These are phyloP conservation scores for Violaceomyces palustris DNA, from an alignment of 1,284 basidiomycete genomes.

Conservation along the genomic window DNA sequence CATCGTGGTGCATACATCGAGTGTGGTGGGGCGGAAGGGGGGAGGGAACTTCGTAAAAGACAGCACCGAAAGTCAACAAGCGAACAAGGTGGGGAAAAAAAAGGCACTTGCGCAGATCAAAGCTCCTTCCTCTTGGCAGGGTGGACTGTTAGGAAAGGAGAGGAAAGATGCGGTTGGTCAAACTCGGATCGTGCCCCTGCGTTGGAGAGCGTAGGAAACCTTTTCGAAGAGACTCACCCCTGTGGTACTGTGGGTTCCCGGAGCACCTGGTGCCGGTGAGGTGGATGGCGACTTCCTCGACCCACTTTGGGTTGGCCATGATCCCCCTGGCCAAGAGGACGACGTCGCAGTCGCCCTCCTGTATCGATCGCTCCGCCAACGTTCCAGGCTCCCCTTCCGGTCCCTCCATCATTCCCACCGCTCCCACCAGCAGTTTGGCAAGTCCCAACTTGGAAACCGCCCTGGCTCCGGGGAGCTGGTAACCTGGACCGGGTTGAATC, in stretches of 20 bases:
- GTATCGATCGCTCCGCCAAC: conserved; percentile 37
- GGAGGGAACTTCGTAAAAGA: too few relatives aligned
- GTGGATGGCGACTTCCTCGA: conserved; percentile 22
- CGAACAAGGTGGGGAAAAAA: too few relatives aligned
- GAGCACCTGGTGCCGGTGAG: conserved; percentile 23
- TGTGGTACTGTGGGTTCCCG: conserved; percentile 40
- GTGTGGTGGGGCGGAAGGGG: too few relatives aligned
- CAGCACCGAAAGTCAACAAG: too few relatives aligned
- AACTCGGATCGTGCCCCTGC: too few relatives aligned
- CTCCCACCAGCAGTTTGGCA: conserved; percentile 28
- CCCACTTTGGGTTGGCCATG: conserved; percentile 40
- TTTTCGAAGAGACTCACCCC: too few relatives aligned
- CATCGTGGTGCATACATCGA: too few relatives aligned
- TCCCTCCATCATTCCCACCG: conserved; percentile 47
- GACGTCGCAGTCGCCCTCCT: conserved; percentile 27
- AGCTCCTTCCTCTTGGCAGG: conserved; percentile 6
- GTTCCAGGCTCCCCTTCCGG: conserved; percentile 16
- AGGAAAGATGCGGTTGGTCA: too few relatives aligned
- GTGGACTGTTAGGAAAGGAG: too few relatives aligned
- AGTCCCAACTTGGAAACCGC: conserved; percentile 28
- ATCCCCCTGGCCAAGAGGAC: conserved; percentile 39
- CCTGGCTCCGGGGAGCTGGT: conserved; percentile 38
- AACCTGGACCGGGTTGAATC: conserved; percentile 33
- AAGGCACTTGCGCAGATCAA: too few relatives aligned
- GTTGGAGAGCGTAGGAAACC: too few relatives aligned